Evolutionary conservation across 805 yeast genomes (phyloP), one percentile per base, ranked within the genome.

Genomic region (Saccharomycopsis vini): DNA sequence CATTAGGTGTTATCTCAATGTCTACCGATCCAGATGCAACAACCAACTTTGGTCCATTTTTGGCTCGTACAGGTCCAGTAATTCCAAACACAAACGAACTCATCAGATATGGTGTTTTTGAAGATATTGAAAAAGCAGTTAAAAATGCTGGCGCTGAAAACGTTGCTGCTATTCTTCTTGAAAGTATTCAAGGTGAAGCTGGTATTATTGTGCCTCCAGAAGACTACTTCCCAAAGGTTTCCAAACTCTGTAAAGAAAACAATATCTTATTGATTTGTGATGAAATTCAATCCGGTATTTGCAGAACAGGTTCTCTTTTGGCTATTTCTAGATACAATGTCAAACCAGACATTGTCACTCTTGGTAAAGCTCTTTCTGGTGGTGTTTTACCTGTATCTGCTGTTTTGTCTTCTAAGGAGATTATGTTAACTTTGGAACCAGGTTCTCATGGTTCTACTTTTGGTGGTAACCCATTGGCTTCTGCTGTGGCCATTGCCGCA

Each of bases 161-260:
- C 61, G 78, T 90, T 52, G 95, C 95, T 36, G 97, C 95, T 34
- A 75, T 90, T 53, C 67, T 90, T 52, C 75, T 90, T 55, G 97
- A 90, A 67, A 97, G 97, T 50, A 89, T 89, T 58, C 97, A 90
- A 64, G 97, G 97, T 62, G 97, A 90, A 63, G 97, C 97, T 28
- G 97, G 97, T 54, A 90, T 90, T 53, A 90, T 89, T 22, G 96
- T 89, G 21, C 97, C 97, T 43, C 92, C 92, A 52, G 66, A 61
- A 40, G 94, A 76, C 56, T 90, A 89, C 68, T 73, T 90, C 53
- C 64, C 78, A 42, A 67, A 71, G 55, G 95, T 89, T 26, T 75
- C 75, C 53, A 78, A 66, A 43, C 70, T 87, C 50, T 87, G 96
- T 69, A 77, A 76, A 56, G 67, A 87, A 64, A 71, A 89, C 72